These are phyloP conservation scores for Halocafeteria seosinensis DNA, from an alignment of 108 stramenopile genomes.

Conservation along the genomic window DNA sequence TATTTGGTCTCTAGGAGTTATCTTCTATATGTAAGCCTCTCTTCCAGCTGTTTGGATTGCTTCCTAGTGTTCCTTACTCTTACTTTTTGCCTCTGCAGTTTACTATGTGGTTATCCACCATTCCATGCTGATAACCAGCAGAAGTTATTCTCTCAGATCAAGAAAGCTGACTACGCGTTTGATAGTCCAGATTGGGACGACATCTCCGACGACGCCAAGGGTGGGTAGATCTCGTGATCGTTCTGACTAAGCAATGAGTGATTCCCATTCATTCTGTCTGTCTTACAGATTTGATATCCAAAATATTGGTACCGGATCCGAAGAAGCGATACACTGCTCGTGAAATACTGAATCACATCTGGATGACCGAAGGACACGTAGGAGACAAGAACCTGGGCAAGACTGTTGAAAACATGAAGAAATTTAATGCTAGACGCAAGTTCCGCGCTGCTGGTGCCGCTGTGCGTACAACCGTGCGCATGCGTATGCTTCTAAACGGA, in stretches of 20 bases:
- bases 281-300: slow-evolving; percentile 55
- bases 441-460: background rate
- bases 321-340: slow-evolving; percentile 40
- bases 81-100: too few species aligned
- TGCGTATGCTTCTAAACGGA: background rate
- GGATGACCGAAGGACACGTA: slow-evolving; percentile 18
- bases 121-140: slow-evolving; percentile 84
- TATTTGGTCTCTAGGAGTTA: slow-evolving; percentile 46
- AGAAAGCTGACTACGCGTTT: slow-evolving; percentile 25
- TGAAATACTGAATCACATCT: slow-evolving; percentile 51
- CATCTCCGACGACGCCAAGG: slow-evolving; percentile 60
- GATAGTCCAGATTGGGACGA: slow-evolving; percentile 65
- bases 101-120: slow-evolving; percentile 48
- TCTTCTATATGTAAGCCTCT: slow-evolving; percentile 46
- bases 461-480: background rate
- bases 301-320: slow-evolving; percentile 48
- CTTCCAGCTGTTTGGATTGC: too few species aligned
- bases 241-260: too few species aligned
- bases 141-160: slow-evolving; percentile 58
- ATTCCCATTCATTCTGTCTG: too few species aligned
- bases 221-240: too few species aligned
- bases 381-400: background rate
- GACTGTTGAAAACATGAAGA: background rate
- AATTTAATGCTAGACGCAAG: slow-evolving; percentile 6
- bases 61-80: background rate